Conservation (phyloP, 768 basidiomycete genomes). For the Trametes punicea region DNA sequence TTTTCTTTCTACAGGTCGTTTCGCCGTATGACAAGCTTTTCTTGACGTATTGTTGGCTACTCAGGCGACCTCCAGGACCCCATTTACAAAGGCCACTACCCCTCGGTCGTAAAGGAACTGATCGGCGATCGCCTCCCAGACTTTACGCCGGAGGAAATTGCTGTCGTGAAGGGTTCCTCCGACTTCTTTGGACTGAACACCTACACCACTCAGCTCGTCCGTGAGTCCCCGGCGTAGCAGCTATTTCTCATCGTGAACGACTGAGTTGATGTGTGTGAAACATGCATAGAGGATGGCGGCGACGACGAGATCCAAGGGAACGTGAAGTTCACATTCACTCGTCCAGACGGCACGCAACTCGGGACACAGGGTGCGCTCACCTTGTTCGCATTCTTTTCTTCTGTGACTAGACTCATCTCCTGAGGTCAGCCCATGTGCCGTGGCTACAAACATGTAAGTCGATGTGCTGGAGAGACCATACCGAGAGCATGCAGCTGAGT, state of each 20-base stretch:
- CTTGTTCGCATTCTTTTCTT: background rate
- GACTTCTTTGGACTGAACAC: conserved; percentile 76
- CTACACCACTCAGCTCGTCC: conserved; percentile 62
- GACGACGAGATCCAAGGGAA: conserved; percentile 62
- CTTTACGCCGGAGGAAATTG: conserved; percentile 54
- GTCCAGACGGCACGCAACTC: conserved; percentile 60
- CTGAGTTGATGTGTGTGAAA: background rate
- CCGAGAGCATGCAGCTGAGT: background rate
- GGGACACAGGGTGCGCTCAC: conserved; percentile 51
- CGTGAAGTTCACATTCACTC: conserved; percentile 57
- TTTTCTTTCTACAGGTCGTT: conserved; percentile 14
- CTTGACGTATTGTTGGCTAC: background rate
- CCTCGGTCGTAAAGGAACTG: conserved; percentile 52
- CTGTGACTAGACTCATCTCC: background rate
- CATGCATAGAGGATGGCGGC: conserved; percentile 47
- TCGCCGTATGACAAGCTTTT: conserved; percentile 8
- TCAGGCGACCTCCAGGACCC: conserved; percentile 43
- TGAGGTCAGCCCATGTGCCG: conserved; percentile 30
- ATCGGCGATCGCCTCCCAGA: conserved; percentile 56
- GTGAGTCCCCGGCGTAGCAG: conserved; percentile 34
- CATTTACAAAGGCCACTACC: conserved; percentile 71
- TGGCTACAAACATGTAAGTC: conserved; percentile 38
- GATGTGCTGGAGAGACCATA: background rate
- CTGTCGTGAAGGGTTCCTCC: conserved; percentile 58
- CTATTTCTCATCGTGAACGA: background rate